Conservation (phyloP, 108 stramenopile species). For the Nitzschia putrida region DNA sequence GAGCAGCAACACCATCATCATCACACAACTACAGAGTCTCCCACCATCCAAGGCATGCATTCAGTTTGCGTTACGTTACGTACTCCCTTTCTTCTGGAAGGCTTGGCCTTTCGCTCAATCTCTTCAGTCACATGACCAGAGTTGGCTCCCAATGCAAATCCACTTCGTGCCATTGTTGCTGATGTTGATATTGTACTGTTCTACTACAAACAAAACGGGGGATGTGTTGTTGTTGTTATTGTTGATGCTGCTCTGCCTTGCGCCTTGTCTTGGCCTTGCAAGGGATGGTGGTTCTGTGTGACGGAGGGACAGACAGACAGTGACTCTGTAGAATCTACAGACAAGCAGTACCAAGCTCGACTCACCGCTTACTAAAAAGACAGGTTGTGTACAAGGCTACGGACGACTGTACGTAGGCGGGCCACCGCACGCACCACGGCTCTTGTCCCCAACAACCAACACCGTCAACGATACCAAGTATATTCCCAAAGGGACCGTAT, state of each 20-base stretch:
- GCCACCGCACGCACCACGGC: not conserved
- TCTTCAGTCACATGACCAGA: conserved; percentile 73
- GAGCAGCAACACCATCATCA: too few relatives aligned
- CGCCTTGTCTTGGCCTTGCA: not conserved
- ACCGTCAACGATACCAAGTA: too few relatives aligned
- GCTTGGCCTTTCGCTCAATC: conserved; percentile 63
- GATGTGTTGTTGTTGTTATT: not conserved
- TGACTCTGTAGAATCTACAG: conserved; percentile 2
- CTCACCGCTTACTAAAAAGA: conserved; percentile 23
- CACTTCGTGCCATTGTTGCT: conserved; percentile 74
- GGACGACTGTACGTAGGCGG: conserved; percentile 2
- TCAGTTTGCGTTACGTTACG: too few relatives aligned
- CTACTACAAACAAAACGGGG: too few relatives aligned
- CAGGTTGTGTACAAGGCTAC: not conserved
- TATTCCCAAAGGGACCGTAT: too few relatives aligned
- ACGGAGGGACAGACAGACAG: not conserved
- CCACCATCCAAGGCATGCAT: too few relatives aligned
- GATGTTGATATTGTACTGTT: too few relatives aligned
- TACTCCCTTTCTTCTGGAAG: conserved; percentile 76
- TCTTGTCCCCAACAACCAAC: too few relatives aligned
- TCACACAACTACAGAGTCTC: too few relatives aligned
- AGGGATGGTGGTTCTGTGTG: conserved; percentile 8
- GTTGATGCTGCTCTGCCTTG: not conserved
- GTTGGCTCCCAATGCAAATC: conserved; percentile 83
- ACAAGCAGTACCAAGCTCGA: not conserved